Base-by-base conservation (phyloP, 257 asterid genomes). In the Solanum phureja region DNA sequence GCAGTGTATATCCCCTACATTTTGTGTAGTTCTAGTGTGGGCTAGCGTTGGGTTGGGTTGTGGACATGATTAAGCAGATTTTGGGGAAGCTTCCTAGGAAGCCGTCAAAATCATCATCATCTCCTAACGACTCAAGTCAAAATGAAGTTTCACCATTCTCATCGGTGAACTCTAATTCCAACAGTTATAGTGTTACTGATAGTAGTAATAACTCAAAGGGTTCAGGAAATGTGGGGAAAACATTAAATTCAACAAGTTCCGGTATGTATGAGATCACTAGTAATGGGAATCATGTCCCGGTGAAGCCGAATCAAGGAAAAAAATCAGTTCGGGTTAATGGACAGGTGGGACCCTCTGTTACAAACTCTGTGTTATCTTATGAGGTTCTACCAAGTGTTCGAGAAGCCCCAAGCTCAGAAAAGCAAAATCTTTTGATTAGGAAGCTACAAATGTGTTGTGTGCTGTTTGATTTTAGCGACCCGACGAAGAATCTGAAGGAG, bases 401-500 rank as follows among this genome's bases (percentile, higher is more conserved):
- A 69, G 95, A 91, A 4, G 93, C 86, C 19, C 91, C 92, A 1
- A 90, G 88, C 87, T 85, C 93, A 3, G 96, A 93, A 82, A 93
- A 90, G 89, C 92, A 88, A 71, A 88, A 42, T 89, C 89, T 94
- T 40, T 91, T 94, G 56, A 83, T 93, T 83, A 89, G 85, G 88
- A 94, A 92, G 93, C 33, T 94, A 90, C 91, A 66, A 74, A 76
- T 94, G 93, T 94, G 94, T 76, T 86, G 88, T 19, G 89, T 92
- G 24, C 89, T 92, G 91, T 91, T 92, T 68, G 95, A 93, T 91
- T 93, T 93, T 89, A 69, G 91, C 1, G 94, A 94, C 87, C 91
- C 94, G 11, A 21, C 87, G 5, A 66, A 69, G 89, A 73, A 91
- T 88, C 40, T 90, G 89, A 93, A 90, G 35, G 94, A 93, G 88